These are phyloP conservation scores for Magnolia sinica DNA, from an alignment of 164 flowering plant species.

Conservation along the genomic window DNA sequence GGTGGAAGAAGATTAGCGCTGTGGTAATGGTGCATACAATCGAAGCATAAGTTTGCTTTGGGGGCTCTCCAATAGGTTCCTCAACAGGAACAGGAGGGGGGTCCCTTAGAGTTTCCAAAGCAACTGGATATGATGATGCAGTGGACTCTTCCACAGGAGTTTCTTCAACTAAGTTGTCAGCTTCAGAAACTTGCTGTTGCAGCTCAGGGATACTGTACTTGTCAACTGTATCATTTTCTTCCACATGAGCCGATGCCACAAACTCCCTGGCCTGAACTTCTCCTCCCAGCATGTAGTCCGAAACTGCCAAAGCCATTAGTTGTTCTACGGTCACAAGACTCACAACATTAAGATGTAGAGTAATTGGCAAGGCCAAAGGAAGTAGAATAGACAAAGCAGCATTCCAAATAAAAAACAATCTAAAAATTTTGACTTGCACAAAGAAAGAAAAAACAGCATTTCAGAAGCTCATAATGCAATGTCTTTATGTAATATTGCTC, in stretches of 20 bases:
- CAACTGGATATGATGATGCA: constrained; percentile 40
- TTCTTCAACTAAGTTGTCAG: constrained; percentile 43
- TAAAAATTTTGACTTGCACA: too few species aligned
- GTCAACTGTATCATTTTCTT: constrained; percentile 57
- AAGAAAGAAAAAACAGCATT: too few species aligned
- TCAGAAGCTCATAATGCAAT: too few species aligned
- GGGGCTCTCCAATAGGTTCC: constrained; percentile 70
- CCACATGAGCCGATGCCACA: constrained; percentile 36
- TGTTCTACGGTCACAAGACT: background rate
- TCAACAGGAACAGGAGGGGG: constrained; percentile 39
- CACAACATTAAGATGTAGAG: background rate
- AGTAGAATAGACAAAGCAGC: background rate
- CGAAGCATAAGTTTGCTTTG: constrained; percentile 89
- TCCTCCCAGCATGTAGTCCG: constrained; percentile 51
- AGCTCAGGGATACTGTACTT: constrained; percentile 46
- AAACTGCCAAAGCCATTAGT: constrained; percentile 9
- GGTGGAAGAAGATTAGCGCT: background rate
- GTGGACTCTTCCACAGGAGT: constrained; percentile 37
- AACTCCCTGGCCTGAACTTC: constrained; percentile 54
- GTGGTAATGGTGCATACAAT: constrained; percentile 50
- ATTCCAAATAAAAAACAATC: background rate
- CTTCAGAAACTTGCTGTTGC: constrained; percentile 39
- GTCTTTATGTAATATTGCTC: too few species aligned
- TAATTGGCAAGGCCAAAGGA: background rate
- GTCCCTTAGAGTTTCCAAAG: constrained; percentile 36